Percentiles rank a stretch among this genome's conserved stretches.
Conservation (phyloP, 345 rosid species). For the Melastoma malabathricum region DNA sequence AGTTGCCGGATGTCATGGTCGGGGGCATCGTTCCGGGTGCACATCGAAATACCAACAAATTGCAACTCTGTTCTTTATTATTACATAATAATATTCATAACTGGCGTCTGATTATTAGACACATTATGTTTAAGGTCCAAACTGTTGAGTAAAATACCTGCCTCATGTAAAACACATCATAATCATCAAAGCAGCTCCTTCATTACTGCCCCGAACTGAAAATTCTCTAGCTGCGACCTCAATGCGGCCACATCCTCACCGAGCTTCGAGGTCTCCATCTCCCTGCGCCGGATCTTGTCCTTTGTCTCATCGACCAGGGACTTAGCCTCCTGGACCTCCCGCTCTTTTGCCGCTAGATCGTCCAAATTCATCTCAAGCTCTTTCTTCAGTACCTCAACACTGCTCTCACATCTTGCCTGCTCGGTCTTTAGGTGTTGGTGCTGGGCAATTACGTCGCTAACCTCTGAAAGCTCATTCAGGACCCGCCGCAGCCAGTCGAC, state of each 20-base stretch:
- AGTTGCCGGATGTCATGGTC: too few species aligned
- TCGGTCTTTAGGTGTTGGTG: slow-evolving; percentile 23
- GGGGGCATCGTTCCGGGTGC: too few species aligned
- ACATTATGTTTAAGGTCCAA: too few species aligned
- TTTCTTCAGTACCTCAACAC: slow-evolving; percentile 29
- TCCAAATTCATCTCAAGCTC: slow-evolving; percentile 28
- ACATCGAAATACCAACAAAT: too few species aligned
- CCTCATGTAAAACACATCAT: too few species aligned
- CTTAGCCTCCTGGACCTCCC: slow-evolving; percentile 21
- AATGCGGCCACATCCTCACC: slow-evolving; percentile 22
- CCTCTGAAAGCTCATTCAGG: slow-evolving; percentile 40
- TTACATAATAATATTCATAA: too few species aligned
- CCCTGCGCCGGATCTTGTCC: slow-evolving; percentile 21
- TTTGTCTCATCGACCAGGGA: slow-evolving; percentile 19
- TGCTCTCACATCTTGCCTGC: slow-evolving; percentile 24
- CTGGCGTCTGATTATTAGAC: too few species aligned
- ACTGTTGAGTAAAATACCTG: too few species aligned
- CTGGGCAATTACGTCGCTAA: slow-evolving; percentile 27
- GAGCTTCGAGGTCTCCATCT: slow-evolving; percentile 27
- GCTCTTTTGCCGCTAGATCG: slow-evolving; percentile 39
- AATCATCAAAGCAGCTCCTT: too few species aligned
- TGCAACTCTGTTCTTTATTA: too few species aligned
- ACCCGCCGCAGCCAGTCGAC: slow-evolving; percentile 45
- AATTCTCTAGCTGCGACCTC: slow-evolving; percentile 26
- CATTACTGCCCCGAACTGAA: slow-evolving; percentile 17